phyloP scores from a whole-genome alignment of 1,139 yeast genomes.

The Magnusiomyces clavatus region DNA sequence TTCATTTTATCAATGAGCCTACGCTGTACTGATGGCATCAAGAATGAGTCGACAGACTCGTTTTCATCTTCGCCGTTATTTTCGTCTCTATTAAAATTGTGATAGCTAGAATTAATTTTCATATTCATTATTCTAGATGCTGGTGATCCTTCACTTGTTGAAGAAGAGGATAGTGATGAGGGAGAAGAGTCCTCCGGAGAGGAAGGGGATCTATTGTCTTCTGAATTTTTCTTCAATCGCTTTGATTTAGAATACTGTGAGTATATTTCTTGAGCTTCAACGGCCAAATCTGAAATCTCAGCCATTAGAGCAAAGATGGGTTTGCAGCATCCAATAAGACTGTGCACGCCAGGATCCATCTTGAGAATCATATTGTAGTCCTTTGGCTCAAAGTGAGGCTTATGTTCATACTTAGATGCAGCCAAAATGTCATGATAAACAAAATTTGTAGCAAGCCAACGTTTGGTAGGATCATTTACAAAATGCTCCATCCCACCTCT shows the following conservation, averaged over 20 bases:
- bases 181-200: neutral
- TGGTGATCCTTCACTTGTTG: neutral
- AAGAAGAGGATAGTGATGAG: neutral
- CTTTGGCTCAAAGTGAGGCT: conserved; percentile 26
- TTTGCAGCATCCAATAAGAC: conserved; percentile 66
- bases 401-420: conserved; percentile 39
- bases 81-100: too few species aligned
- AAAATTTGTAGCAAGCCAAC: conserved; percentile 73
- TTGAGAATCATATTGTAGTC: conserved; percentile 45
- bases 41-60: neutral
- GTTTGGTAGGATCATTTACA: conserved; percentile 49
- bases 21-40: neutral
- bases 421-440: conserved; percentile 76
- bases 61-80: neutral
- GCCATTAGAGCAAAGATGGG: conserved; percentile 59
- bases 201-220: neutral
- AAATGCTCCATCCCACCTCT: conserved; percentile 51
- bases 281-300: conserved; percentile 56
- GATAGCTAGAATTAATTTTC: too few species aligned
- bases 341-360: conserved; percentile 43
- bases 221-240: neutral
- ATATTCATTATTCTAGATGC: too few species aligned
- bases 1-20: neutral
- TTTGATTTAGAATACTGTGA: neutral
- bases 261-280: conserved; percentile 32